Evolutionary conservation across 805 yeast genomes (phyloP).

Genomic region (Candida pseudoglaebosa): DNA sequence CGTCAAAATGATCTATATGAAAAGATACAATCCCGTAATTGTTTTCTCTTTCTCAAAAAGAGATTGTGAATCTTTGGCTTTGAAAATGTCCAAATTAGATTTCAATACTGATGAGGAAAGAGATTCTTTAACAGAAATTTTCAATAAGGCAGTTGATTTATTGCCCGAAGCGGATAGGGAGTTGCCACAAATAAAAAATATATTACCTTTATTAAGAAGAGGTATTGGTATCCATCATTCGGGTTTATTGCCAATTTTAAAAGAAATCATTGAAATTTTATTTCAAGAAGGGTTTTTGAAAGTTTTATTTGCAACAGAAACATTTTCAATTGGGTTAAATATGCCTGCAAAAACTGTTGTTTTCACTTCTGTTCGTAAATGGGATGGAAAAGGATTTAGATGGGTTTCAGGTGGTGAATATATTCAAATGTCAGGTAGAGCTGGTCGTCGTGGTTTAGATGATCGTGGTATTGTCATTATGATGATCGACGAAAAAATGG

Average conservation of each 20-base stretch:
- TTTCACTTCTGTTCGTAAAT: constrained; percentile 93
- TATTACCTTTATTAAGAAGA: constrained; percentile 81
- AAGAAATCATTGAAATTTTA: constrained; percentile 91
- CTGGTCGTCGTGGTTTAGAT: constrained; percentile 99
- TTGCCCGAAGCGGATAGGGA: constrained; percentile 89
- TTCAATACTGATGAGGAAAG: constrained; percentile 94
- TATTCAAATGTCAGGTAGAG: constrained; percentile 99
- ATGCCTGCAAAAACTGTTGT: constrained; percentile 99
- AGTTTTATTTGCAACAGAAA: constrained; percentile 95
- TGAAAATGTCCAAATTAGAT: constrained; percentile 93
- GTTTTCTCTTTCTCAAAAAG: constrained; percentile 97
- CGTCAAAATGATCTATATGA: constrained; percentile 96
- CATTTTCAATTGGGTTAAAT: constrained; percentile 95
- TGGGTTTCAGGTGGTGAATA: constrained; percentile 99
- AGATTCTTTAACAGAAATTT: constrained; percentile 83
- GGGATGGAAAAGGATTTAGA: constrained; percentile 97
- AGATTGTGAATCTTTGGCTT: constrained; percentile 91
- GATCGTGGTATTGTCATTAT: constrained; percentile 98
- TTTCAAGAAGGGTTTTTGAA: constrained; percentile 96
- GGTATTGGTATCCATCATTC: constrained; percentile 99
- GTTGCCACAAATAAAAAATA: constrained; percentile 90
- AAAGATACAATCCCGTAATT: constrained; percentile 95
- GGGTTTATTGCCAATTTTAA: constrained; percentile 87
- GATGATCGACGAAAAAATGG: constrained; percentile 99
- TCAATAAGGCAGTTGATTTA: constrained; percentile 82